Evolutionary conservation across 441 rosid genomes (phyloP), one percentile per base, ranked within the genome.

Genomic region (Capsella rubella): DNA sequence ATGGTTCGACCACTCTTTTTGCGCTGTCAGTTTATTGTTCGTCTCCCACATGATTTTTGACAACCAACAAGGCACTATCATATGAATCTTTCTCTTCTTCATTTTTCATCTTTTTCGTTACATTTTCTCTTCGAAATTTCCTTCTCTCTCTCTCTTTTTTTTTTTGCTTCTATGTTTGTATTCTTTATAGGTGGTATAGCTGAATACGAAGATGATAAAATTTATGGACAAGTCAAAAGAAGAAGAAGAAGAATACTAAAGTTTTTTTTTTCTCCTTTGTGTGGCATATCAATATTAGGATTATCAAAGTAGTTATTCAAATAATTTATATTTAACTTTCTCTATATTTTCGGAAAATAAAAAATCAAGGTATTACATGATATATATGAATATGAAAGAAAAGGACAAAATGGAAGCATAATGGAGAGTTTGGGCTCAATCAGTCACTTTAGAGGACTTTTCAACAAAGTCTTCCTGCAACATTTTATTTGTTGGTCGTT

Each of bases 1-100:
- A 75, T 71, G 2, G 72, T 64, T 77, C 80, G 68, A 77, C 80
- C 76, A 71, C 42, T 71, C 72, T 77, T 70, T 65, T 56, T 71
- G 80, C 8, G 72, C 43, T 77, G 76, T 71, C 72, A 77, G 60
- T 11, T 8, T 56, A 39, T 64, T 63, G 79, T 69, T 76, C 75
- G 75, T 37, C 59, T 65, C 76, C 76, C 72, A 71, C 72, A 77
- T 77, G 72, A 71, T 64, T 58, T 76, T 40, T 42, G 68, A 71
- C 76, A 77, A 77, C 72, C 56, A 64, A 64, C 71, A 50, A 64
- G 61, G 55, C 76, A 75, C 74, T 64, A 70, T 63, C 35, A 46
- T 69, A 37, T 75, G 70, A 75, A 69, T 69, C 74, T 75, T 21
- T 75, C 28, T 1, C 51, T 40, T 59, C 62, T 3, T 27, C 8